Base-by-base conservation (phyloP, 1,139 yeast species). In the Debaryomycetaceae sp. region DNA sequence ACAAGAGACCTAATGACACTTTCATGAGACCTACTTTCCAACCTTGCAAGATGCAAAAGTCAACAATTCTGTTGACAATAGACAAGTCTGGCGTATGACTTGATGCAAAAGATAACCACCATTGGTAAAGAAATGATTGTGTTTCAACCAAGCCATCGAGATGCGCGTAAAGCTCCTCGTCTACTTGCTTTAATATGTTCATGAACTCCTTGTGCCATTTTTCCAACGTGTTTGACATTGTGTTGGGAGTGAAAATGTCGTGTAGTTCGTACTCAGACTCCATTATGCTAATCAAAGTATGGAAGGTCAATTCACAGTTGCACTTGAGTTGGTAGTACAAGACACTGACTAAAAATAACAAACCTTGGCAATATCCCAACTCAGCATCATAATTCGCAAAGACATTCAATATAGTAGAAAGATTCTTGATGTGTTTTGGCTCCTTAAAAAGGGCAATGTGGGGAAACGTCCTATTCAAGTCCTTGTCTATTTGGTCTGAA, bases 361-460 rank as follows among this genome's bases (percentile, higher is more conserved):
- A 62, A 5, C 88, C 88, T 56, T 82, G 88, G 55, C 88, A 82
- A 55, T 82, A 82, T 6, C 88, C 88, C 46, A 82, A 77, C 50
- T 81, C 85, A 38, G 75, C 74, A 56, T 82, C 87, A 52, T 80
- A 82, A 48, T 81, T 78, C 37, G 84, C 80, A 52, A 78, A 82
- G 0, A 85, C 87, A 43, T 83, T 78, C 47, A 82, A 66, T 19
- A 82, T 77, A 26, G 76, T 73, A 31, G 81, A 81, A 39, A 82
- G 71, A 50, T 69, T 68, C 16, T 56, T 45, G 34, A 65, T 53
- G n/a, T 79, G 79, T 13, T 66, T 63, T 17, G 60, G 63, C 26
- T 69, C 61, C 43, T 69, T 63, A 59, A 82, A 81, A 58, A 79
- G 72, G 3, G 63, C 61, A 29, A 81, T 66, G 18, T 69, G 66